These are phyloP conservation scores for Phytophthora pseudosyringae DNA, from an alignment of 352 stramenopile genomes.

Conservation along the genomic window DNA sequence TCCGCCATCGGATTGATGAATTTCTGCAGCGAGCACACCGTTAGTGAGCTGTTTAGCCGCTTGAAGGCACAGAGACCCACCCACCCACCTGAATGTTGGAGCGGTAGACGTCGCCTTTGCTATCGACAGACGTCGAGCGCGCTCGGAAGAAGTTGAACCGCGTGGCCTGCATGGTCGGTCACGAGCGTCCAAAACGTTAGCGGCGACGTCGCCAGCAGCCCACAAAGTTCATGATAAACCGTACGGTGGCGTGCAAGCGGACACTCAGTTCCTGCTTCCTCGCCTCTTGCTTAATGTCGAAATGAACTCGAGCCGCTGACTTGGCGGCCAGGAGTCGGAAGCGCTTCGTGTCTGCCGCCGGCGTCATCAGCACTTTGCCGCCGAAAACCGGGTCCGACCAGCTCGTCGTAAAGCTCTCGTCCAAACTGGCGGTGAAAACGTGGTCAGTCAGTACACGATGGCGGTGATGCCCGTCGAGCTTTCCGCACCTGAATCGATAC, in stretches of 20 bases:
- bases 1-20: conserved; percentile 85
- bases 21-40: conserved; percentile 49
- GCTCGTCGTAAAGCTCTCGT: conserved; percentile 63
- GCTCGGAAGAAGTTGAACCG: conserved; percentile 60
- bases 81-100: conserved; percentile 57
- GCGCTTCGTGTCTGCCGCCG: conserved; percentile 48
- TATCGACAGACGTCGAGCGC: conserved; percentile 37
- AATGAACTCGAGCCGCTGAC: conserved; percentile 52
- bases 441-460: background rate
- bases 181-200: background rate
- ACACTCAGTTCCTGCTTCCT: conserved; percentile 78
- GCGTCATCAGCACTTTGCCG: conserved; percentile 65
- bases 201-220: background rate
- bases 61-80: too few species aligned
- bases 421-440: conserved; percentile 41
- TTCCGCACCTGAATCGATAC: conserved; percentile 70
- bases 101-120: conserved; percentile 40
- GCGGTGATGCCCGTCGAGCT: too few species aligned
- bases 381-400: conserved; percentile 70
- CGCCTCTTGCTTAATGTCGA: conserved; percentile 76
- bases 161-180: conserved; percentile 30
- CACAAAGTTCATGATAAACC: background rate
- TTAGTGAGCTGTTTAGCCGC: too few species aligned
- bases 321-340: conserved; percentile 64
- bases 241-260: conserved; percentile 60